These are phyloP conservation scores for Ploettnerulaceae sp. DNA, from an alignment of 2,329 filamentous ascomycete species.

Conservation along the genomic window DNA sequence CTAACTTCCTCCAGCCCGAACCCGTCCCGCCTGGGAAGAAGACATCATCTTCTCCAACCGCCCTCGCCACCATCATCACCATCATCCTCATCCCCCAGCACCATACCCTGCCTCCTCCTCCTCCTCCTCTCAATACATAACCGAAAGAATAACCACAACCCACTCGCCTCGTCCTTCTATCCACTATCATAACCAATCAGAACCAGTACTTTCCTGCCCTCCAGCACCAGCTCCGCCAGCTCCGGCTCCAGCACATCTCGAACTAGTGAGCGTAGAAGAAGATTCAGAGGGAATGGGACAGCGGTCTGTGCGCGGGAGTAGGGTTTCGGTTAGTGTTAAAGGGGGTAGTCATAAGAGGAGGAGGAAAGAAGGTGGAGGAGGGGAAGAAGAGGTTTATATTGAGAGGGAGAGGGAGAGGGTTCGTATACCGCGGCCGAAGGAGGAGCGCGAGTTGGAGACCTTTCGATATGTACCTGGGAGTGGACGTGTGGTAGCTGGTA, in stretches of 20 bases:
- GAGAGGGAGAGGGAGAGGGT: conserved; percentile 25
- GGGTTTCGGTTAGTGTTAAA: too few relatives aligned
- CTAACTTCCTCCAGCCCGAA: conserved; percentile 13
- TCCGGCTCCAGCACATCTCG: conserved; percentile 14
- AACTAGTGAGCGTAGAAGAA: conserved; percentile 23
- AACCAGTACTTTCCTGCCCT: too few relatives aligned
- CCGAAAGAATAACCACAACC: too few relatives aligned
- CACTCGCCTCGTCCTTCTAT: too few relatives aligned
- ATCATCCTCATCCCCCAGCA: conserved; percentile 18
- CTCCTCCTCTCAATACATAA: too few relatives aligned
- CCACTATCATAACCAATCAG: too few relatives aligned
- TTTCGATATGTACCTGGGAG: conserved; percentile 25
- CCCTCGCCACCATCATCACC: conserved; percentile 12
- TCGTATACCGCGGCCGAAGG: conserved; percentile 9
- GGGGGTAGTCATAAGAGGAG: conserved; percentile 15
- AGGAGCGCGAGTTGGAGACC: conserved; percentile 17
- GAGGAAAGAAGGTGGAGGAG: conserved; percentile 8
- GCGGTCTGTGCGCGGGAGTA: too few relatives aligned
- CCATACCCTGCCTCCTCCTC: too few relatives aligned
- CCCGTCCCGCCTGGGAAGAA: conserved; percentile 24
- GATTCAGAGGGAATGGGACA: too few relatives aligned
- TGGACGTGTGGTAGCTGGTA: conserved; percentile 3
- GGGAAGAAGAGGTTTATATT: conserved; percentile 27
- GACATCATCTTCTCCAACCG: conserved; percentile 23
- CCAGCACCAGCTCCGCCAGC: conserved; percentile 6